These are phyloP conservation scores for Fraxinus ornus DNA, from an alignment of 305 asterid genomes.

Conservation along the genomic window DNA sequence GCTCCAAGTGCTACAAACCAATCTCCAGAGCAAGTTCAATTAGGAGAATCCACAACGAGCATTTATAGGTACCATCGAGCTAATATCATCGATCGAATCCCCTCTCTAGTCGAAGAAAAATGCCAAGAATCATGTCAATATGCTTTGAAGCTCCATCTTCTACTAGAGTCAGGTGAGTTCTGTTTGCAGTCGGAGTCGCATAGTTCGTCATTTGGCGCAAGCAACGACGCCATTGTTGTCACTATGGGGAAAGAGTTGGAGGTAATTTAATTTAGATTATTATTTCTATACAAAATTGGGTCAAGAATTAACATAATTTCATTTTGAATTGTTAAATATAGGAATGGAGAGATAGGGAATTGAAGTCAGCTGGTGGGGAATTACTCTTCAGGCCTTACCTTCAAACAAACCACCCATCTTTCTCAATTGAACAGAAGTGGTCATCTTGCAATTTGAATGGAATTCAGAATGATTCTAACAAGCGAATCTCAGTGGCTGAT, in stretches of 20 bases:
- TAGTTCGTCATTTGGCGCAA: conserved; percentile 25
- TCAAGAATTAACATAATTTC: neutral
- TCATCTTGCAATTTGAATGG: conserved; percentile 19
- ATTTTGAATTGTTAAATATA: neutral
- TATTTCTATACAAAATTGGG: neutral
- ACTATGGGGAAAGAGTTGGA: conserved; percentile 43
- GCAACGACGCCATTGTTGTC: conserved; percentile 34
- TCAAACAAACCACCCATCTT: conserved; percentile 33
- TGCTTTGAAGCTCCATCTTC: conserved; percentile 48
- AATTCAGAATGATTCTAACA: conserved; percentile 5
- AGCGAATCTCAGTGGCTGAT: conserved; percentile 34
- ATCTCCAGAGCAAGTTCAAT: conserved; percentile 13
- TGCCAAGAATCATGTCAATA: conserved; percentile 30
- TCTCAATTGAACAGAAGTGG: conserved; percentile 49
- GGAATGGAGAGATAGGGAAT: conserved; percentile 34
- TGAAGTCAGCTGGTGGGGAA: conserved; percentile 33
- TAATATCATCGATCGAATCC: conserved; percentile 31
- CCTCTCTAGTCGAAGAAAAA: conserved; percentile 19
- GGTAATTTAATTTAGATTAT: conserved; percentile 33
- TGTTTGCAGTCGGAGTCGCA: conserved; percentile 17
- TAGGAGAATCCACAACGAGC: conserved; percentile 33
- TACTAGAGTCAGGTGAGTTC: conserved; percentile 38
- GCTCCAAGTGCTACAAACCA: conserved; percentile 19
- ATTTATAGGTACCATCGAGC: conserved; percentile 44
- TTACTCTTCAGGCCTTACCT: conserved; percentile 30